phyloP scores from a whole-genome alignment of 345 rosid species.

The Salix brachista region DNA sequence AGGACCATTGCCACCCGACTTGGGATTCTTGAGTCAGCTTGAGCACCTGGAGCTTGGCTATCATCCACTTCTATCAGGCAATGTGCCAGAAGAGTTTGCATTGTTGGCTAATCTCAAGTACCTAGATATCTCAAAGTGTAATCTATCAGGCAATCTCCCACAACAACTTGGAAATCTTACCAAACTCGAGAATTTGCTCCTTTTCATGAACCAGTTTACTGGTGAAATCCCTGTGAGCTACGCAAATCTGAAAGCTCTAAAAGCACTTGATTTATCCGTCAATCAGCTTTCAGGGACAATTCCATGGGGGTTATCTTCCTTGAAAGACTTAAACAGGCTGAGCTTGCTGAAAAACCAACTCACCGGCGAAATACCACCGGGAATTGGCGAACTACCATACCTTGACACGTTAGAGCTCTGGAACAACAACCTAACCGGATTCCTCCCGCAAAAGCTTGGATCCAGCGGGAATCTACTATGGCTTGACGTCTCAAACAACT shows the following conservation, averaged over 20 bases:
- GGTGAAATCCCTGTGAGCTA: constrained; percentile 74
- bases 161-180: constrained; percentile 58
- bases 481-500: constrained; percentile 75
- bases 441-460: constrained; percentile 71
- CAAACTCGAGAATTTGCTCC: constrained; percentile 48
- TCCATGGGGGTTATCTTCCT: constrained; percentile 46
- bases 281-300: constrained; percentile 68
- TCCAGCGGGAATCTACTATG: constrained; percentile 50
- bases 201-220: constrained; percentile 48
- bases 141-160: constrained; percentile 63
- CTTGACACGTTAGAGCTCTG: constrained; percentile 57
- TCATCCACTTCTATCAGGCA: constrained; percentile 54
- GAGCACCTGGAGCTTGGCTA: constrained; percentile 83
- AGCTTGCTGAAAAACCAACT: constrained; percentile 60
- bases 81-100: constrained; percentile 53
- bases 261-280: constrained; percentile 58
- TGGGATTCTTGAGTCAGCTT: constrained; percentile 57
- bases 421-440: constrained; percentile 68
- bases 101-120: constrained; percentile 52
- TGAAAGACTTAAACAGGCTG: constrained; percentile 52
- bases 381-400: constrained; percentile 56
- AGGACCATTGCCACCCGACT: constrained; percentile 58
- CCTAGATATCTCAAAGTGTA: constrained; percentile 59
- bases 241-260: constrained; percentile 43
- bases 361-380: constrained; percentile 61